Evolutionary conservation across 192 early-diverging fungal species (phyloP).

Genomic region (Coemansia sp.): DNA sequence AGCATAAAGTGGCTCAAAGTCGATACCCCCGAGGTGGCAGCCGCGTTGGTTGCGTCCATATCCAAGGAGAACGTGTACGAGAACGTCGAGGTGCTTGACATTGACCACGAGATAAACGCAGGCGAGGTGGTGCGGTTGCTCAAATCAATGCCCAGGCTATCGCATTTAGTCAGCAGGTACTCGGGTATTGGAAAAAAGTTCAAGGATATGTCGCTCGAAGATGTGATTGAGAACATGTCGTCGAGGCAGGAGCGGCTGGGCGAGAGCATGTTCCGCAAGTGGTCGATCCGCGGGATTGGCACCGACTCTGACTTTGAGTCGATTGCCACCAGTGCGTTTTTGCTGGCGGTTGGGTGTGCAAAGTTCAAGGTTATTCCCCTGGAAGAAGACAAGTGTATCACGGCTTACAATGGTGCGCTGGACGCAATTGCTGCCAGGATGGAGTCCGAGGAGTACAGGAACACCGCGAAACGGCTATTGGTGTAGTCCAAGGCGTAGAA

Average conservation of each 20-base stretch:
- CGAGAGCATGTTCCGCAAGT: constrained; percentile 4
- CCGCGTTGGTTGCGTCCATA: not conserved
- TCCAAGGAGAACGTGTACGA: not conserved
- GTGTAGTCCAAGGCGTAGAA: not conserved
- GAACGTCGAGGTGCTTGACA: not conserved
- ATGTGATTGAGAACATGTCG: not conserved
- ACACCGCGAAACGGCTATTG: not conserved
- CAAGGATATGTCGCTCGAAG: not conserved
- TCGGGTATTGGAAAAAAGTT: constrained; percentile 2
- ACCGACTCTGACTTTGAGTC: not conserved
- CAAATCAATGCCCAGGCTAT: not conserved
- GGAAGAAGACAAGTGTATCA: not conserved
- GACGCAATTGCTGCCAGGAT: not conserved
- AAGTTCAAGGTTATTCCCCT: not conserved
- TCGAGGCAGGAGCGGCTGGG: constrained; percentile 4
- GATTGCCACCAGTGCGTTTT: constrained; percentile 1
- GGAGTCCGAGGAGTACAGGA: not conserved
- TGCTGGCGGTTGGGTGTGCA: constrained; percentile 1
- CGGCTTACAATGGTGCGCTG: not conserved
- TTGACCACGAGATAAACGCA: not conserved
- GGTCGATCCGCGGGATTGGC: not conserved
- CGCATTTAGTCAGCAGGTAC: not conserved
- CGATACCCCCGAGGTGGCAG: not conserved
- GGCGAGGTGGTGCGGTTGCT: constrained; percentile 1
- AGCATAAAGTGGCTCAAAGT: not conserved